phyloP scores from a whole-genome alignment of 139 green algal genomes.

The Axilococcus clingmanii region DNA sequence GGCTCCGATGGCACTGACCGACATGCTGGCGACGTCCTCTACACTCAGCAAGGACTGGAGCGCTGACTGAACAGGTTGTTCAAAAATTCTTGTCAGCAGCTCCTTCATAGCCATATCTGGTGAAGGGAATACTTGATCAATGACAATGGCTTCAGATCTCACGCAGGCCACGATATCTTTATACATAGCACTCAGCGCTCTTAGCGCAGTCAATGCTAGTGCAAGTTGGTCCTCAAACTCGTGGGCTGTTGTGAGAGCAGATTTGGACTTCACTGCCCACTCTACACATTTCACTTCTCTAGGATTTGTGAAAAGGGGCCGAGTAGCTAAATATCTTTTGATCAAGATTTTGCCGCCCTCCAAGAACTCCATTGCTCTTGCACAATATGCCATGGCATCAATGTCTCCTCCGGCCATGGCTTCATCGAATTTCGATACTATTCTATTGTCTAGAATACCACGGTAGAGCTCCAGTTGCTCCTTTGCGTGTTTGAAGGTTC shows the following conservation, averaged over 20 bases:
- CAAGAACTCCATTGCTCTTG: constrained; percentile 46
- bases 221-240: neutral
- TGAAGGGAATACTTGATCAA: constrained; percentile 42
- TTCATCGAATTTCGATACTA: constrained; percentile 54
- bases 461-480: constrained; percentile 48
- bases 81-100: constrained; percentile 46
- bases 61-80: constrained; percentile 41
- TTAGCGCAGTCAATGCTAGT: constrained; percentile 10
- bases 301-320: constrained; percentile 36
- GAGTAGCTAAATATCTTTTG: constrained; percentile 42
- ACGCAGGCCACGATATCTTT: constrained; percentile 26
- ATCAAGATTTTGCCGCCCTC: constrained; percentile 4
- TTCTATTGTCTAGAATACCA: constrained; percentile 46
- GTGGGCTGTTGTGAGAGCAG: too few species aligned
- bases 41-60: constrained; percentile 32
- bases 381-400: constrained; percentile 44
- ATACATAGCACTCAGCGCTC: constrained; percentile 27
- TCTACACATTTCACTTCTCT: constrained; percentile 6
- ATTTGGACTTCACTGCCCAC: neutral
- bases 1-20: constrained; percentile 16
- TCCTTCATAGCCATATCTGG: constrained; percentile 22
- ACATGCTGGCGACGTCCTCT: neutral
- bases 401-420: constrained; percentile 30
- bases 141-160: constrained; percentile 39
- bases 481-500: constrained; percentile 10